phyloP scores from a whole-genome alignment of 1,284 basidiomycete species.

The Cutaneotrichosporon dermatis region DNA sequence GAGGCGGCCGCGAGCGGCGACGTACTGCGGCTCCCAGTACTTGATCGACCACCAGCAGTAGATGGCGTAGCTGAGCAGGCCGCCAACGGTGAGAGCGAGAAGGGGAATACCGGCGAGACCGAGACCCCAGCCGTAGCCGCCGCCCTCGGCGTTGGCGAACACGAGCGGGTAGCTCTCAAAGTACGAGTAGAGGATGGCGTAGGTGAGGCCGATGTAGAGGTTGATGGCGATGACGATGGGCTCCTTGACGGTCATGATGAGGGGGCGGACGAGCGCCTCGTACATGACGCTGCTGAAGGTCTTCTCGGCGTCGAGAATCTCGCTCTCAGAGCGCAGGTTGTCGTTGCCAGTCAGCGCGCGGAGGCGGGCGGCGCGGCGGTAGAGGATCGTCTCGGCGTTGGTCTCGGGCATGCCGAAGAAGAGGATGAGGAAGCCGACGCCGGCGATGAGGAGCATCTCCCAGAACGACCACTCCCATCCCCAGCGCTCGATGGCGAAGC shows the following conservation, averaged over 20 bases:
- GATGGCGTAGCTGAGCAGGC: constrained; percentile 20
- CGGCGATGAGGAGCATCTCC: constrained; percentile 38
- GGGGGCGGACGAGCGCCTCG: constrained; percentile 39
- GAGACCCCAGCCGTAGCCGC: constrained; percentile 38
- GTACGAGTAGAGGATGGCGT: constrained; percentile 38
- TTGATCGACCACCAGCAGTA: constrained; percentile 36
- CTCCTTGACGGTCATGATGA: constrained; percentile 40
- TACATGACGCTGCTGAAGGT: constrained; percentile 26
- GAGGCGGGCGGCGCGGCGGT: constrained; percentile 57
- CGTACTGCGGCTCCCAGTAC: constrained; percentile 36
- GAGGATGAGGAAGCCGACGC: constrained; percentile 51
- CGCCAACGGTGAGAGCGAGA: constrained; percentile 37
- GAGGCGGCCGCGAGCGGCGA: constrained; percentile 13
- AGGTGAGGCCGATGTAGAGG: constrained; percentile 36
- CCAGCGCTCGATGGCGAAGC: constrained; percentile 34
- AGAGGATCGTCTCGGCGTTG: constrained; percentile 60
- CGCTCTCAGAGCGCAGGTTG: constrained; percentile 34
- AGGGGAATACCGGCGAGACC: constrained; percentile 41
- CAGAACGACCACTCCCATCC: constrained; percentile 49
- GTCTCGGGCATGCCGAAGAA: constrained; percentile 63
- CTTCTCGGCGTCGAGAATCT: constrained; percentile 35
- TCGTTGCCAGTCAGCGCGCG: constrained; percentile 50
- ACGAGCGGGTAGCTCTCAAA: constrained; percentile 31
- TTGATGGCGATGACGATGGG: constrained; percentile 41
- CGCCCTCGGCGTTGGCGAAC: constrained; percentile 8